A percentile compares a stretch with the other conserved stretches of the same genome.
phyloP scores from a whole-genome alignment of 768 basidiomycete species.

The Lactifluus hygrophoroides region DNA sequence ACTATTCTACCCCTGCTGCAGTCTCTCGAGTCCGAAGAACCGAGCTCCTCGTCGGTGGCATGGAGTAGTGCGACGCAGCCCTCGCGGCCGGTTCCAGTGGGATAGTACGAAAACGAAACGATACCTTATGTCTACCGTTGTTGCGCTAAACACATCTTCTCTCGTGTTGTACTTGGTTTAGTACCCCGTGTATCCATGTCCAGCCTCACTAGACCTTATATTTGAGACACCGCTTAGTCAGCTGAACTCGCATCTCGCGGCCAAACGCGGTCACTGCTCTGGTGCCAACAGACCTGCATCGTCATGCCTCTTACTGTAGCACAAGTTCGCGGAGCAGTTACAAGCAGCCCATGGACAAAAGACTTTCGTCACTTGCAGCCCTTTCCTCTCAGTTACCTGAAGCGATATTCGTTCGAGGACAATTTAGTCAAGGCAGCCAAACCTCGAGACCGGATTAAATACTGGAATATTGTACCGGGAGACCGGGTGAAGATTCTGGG shows the following conservation, averaged over 20 bases:
- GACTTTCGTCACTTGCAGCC: constrained; percentile 58
- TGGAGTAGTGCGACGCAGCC: constrained; percentile 29
- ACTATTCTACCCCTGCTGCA: constrained; percentile 26
- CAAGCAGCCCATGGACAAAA: constrained; percentile 43
- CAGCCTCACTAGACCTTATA: background rate
- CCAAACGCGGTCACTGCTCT: background rate
- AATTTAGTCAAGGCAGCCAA: constrained; percentile 43
- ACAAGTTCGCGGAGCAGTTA: constrained; percentile 15
- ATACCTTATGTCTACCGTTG: constrained; percentile 8
- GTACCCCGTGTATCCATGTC: constrained; percentile 17
- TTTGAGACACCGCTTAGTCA: constrained; percentile 5
- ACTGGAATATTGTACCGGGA: constrained; percentile 84
- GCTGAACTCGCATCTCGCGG: background rate
- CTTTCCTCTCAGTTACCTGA: constrained; percentile 47
- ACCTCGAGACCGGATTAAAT: constrained; percentile 64
- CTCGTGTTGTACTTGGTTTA: constrained; percentile 18
- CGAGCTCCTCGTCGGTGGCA: constrained; percentile 44
- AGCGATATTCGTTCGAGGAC: constrained; percentile 38
- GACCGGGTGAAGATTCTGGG: constrained; percentile 68
- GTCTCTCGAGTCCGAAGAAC: constrained; percentile 80
- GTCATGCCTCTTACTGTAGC: constrained; percentile 15
- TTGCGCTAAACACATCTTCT: constrained; percentile 1
- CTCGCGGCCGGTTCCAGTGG: constrained; percentile 13
- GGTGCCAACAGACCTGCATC: background rate
- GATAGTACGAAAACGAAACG: constrained; percentile 9